Percentiles rank a stretch among this genome's conserved stretches.
These are phyloP conservation scores for Salvia miltiorrhiza DNA, from an alignment of 257 asterid species.

Conservation along the genomic window DNA sequence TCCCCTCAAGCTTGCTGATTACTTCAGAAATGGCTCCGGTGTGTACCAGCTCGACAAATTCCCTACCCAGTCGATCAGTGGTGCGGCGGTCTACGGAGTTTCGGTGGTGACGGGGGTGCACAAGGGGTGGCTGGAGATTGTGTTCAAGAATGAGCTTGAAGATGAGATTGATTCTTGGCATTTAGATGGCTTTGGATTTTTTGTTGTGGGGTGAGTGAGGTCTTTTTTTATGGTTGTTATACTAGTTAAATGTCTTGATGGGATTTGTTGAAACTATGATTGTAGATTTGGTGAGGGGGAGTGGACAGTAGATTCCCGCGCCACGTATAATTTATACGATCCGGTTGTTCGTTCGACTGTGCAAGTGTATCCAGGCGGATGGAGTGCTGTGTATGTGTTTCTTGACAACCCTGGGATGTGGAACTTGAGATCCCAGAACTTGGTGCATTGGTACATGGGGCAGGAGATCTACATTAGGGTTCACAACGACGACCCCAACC, in stretches of 20 bases:
- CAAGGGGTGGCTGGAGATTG: slow-evolving; percentile 49
- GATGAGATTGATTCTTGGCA: slow-evolving; percentile 55
- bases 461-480: slow-evolving; percentile 41
- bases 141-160: slow-evolving; percentile 39
- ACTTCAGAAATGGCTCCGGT: slow-evolving; percentile 44
- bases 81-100: slow-evolving; percentile 31
- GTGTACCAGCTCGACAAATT: slow-evolving; percentile 37
- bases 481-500: slow-evolving; percentile 34
- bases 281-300: slow-evolving; percentile 46
- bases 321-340: slow-evolving; percentile 33
- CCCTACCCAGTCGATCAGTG: slow-evolving; percentile 23
- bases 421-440: slow-evolving; percentile 40
- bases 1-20: slow-evolving; percentile 51
- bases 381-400: slow-evolving; percentile 32
- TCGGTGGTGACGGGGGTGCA: slow-evolving; percentile 45
- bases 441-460: slow-evolving; percentile 38
- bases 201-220: slow-evolving; percentile 52
- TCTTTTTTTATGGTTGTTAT: background rate
- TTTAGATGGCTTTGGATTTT: slow-evolving; percentile 56
- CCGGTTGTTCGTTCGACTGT: slow-evolving; percentile 46
- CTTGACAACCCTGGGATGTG: slow-evolving; percentile 42
- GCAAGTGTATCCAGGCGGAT: slow-evolving; percentile 37
- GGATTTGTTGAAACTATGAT: background rate
- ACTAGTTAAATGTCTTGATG: background rate
- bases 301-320: slow-evolving; percentile 37